These are phyloP conservation scores for Cytospora leucostoma DNA, from an alignment of 2,329 filamentous ascomycete genomes.

Conservation along the genomic window DNA sequence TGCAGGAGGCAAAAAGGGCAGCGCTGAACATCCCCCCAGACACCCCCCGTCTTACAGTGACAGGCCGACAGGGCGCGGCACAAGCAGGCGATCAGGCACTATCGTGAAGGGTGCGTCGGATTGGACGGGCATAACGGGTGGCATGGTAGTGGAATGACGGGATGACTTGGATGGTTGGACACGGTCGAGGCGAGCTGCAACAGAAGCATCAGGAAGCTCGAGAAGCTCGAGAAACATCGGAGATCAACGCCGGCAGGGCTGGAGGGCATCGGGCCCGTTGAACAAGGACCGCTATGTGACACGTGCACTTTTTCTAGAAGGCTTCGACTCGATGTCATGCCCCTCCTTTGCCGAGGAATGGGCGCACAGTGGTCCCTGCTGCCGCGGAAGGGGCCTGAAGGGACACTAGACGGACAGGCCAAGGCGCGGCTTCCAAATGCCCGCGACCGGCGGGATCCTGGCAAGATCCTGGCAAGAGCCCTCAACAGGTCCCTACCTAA, in stretches of 20 bases:
- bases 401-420: conserved; percentile 13
- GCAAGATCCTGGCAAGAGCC: background rate
- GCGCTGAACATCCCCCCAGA: conserved; percentile 5
- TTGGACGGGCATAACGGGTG: conserved; percentile 7
- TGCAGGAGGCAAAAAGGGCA: conserved; percentile 15
- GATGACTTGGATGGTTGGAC: conserved; percentile 15
- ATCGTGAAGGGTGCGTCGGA: conserved; percentile 12
- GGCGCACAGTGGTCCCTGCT: conserved; percentile 22
- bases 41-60: background rate
- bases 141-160: conserved; percentile 6
- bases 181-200: conserved; percentile 26
- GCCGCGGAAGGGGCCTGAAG: conserved; percentile 23
- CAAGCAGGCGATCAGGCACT: conserved; percentile 15
- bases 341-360: conserved; percentile 8
- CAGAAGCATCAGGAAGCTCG: conserved; percentile 25
- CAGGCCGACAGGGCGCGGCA: background rate
- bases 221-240: conserved; percentile 24
- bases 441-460: conserved; percentile 8
- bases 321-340: conserved; percentile 22
- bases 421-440: conserved; percentile 18
- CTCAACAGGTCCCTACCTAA: background rate
- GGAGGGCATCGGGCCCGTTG: conserved; percentile 5
- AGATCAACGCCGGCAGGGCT: conserved; percentile 12
- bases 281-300: conserved; percentile 16
- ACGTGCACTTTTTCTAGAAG: conserved; percentile 28